phyloP scores from a whole-genome alignment of 1,284 basidiomycete species.

The Sporisorium exsertum region DNA sequence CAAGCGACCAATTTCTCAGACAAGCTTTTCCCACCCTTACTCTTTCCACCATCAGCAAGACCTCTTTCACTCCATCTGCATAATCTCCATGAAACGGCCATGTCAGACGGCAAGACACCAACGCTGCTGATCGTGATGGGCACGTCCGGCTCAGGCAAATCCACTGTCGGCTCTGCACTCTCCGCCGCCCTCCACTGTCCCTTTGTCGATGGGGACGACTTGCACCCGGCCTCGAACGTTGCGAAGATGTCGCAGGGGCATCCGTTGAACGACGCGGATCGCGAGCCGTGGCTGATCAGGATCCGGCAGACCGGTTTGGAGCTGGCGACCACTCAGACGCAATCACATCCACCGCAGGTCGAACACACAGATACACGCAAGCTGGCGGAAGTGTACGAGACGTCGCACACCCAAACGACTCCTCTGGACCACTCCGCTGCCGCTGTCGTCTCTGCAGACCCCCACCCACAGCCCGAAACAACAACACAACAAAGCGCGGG shows the following conservation, averaged over 20 bases:
- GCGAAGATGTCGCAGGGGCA: conserved; percentile 86
- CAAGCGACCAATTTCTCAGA: background rate
- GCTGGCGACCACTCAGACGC: conserved; percentile 28
- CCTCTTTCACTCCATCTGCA: background rate
- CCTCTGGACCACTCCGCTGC: background rate
- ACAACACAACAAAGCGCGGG: background rate
- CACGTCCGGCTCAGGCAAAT: conserved; percentile 77
- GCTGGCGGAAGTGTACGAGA: conserved; percentile 34
- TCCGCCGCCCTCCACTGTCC: conserved; percentile 76
- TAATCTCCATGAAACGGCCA: background rate
- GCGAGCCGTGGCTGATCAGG: conserved; percentile 84
- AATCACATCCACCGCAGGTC: background rate
- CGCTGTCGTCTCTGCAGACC: background rate
- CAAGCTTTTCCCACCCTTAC: background rate
- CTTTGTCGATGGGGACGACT: conserved; percentile 89
- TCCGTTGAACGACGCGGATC: conserved; percentile 82
- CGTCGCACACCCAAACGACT: background rate
- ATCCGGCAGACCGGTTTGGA: conserved; percentile 77
- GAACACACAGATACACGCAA: background rate
- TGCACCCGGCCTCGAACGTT: conserved; percentile 85
- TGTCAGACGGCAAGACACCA: conserved; percentile 1
- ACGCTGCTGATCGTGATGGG: conserved; percentile 52
- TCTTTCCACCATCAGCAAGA: background rate
- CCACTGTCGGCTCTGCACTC: conserved; percentile 81
- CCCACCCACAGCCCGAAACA: too few relatives aligned